Evolutionary conservation across 345 rosid genomes (phyloP).

Genomic region (Excoecaria agallocha): DNA sequence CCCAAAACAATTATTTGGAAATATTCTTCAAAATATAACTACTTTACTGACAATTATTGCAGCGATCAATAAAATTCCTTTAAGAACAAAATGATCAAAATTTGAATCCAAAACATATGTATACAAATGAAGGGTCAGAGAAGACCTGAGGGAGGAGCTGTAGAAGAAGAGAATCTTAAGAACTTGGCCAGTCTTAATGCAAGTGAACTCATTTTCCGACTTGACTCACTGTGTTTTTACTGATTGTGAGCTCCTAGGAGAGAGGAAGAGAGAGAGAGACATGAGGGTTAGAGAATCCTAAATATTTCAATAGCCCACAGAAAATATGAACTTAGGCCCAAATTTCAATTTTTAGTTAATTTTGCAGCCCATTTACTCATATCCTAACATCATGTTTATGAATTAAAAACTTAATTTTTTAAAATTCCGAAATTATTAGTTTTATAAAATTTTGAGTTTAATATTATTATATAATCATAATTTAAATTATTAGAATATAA

Average conservation of each 20-base stretch:
- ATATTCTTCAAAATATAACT: neutral
- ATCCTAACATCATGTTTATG: no score
- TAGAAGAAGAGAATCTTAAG: slow-evolving; percentile 24
- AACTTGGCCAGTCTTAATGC: slow-evolving; percentile 32
- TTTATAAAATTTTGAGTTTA: no score
- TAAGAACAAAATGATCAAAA: neutral
- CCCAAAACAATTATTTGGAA: neutral
- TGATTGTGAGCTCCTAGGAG: neutral
- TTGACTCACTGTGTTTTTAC: neutral
- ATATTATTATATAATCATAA: no score
- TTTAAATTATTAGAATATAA: no score
- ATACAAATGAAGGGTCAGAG: slow-evolving; percentile 10
- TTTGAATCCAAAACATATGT: neutral
- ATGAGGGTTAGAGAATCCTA: neutral
- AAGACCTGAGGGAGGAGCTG: slow-evolving; percentile 30
- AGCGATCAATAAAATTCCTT: slow-evolving; percentile 10
- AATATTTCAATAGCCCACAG: neutral
- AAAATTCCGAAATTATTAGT: no score
- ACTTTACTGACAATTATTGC: neutral
- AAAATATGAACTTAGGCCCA: neutral
- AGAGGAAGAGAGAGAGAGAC: neutral
- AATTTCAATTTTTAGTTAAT: neutral
- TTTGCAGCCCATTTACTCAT: no score
- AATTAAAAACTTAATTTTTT: no score
- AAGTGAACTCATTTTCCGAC: slow-evolving; percentile 32